These are phyloP conservation scores for Plasmodium gonderi DNA, from an alignment of 169 alveolate species.

Conservation along the genomic window DNA sequence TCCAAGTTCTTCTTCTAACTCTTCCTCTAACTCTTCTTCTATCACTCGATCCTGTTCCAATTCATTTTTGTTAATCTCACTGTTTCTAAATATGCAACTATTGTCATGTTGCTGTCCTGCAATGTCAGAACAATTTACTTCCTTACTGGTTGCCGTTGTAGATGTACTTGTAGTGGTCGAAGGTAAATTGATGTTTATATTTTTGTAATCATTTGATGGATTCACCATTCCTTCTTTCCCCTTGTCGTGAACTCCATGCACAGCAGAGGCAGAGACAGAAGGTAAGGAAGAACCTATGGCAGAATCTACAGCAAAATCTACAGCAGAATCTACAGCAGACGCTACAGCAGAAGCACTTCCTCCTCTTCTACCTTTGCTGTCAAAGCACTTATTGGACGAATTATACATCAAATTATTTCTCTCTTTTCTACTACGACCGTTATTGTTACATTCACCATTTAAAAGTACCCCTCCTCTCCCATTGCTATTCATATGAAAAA, in stretches of 20 bases:
- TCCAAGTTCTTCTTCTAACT: not conserved
- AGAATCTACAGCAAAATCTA: too few relatives aligned
- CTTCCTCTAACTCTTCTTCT: not conserved
- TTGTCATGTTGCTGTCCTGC: not conserved
- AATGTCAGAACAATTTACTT: not conserved
- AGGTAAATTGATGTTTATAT: not conserved
- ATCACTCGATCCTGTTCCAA: not conserved
- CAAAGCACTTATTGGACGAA: not conserved
- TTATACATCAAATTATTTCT: not conserved
- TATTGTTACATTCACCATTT: not conserved
- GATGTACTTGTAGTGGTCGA: not conserved
- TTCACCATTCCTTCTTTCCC: not conserved
- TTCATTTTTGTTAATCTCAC: not conserved
- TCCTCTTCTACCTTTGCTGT: not conserved
- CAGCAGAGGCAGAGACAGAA: too few relatives aligned
- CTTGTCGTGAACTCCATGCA: too few relatives aligned
- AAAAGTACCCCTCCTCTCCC: not conserved
- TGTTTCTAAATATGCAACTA: not conserved
- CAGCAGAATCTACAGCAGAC: too few relatives aligned
- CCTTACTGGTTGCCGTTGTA: slow-evolving; percentile 8
- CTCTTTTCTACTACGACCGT: not conserved
- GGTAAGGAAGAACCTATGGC: too few relatives aligned
- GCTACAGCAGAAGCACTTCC: too few relatives aligned
- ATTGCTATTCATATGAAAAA: not conserved
- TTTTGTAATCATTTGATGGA: not conserved